Base-by-base conservation (phyloP, 2,329 filamentous ascomycete genomes). In the Trichoderma sp. region DNA sequence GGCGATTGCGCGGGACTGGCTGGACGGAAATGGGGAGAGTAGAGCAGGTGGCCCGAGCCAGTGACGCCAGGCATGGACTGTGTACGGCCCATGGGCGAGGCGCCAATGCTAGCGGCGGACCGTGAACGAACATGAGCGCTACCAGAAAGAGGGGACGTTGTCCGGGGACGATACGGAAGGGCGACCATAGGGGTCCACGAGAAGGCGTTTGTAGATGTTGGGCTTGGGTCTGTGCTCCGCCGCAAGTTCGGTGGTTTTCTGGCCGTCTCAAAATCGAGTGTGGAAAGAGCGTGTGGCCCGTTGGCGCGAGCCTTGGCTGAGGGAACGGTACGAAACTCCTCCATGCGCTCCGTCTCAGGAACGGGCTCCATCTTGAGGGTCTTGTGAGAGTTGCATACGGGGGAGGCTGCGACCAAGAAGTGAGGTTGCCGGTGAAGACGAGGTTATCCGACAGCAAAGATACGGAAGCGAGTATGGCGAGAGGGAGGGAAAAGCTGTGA, bases 291-390 rank as follows among this genome's bases (percentile, higher is more conserved):
- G 38, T 85, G 81, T 60, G 84, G 79, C 75, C 83, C 85, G 75
- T 86, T 87, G 29, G 90, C 83, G 76, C 89, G 88, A 62, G 91
- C 83, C 35, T 85, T 86, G 53, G 90, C 89, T 50, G 91, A 84
- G 78, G 90, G 89, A 71, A 89, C 88, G 73, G 89, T 84, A 77
- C 87, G 88, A 81, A 92, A 93, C 82, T 90, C 90, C 86, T 92
- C 90, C 88, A 93, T 90, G 78, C 90, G 87, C 86, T 92, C 90
- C 67, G 91, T 91, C 85, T 93, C 91, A 78, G 91, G 91, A 80
- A 93, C 91, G 75, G 91, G 90, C 83, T 93, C 91, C 91, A 93
- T 93, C 79, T 79, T 83, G 82, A 77, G 31, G 53, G 72, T 18
- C 24, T 53, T 31, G 53, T 29, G 35, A 41, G 21, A 16, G 38